Percentiles rank a stretch among this genome's conserved stretches.
Evolutionary conservation across 1,284 basidiomycete species (phyloP).

Genomic region (Ganoderma meredithae): DNA sequence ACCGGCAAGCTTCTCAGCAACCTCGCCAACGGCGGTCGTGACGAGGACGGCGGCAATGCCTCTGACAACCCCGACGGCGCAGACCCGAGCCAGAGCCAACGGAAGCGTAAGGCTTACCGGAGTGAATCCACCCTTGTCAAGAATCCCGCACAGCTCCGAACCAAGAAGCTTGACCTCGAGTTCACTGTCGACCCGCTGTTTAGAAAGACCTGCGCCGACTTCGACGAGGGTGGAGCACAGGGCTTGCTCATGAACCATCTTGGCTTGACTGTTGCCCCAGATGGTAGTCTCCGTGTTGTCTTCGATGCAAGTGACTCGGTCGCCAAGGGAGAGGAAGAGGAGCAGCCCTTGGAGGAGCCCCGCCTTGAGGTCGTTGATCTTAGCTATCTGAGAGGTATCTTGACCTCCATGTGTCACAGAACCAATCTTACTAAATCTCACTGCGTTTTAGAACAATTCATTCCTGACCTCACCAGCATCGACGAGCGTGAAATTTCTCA

Average conservation of each 20-base stretch:
- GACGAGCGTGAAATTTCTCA: conserved; percentile 80
- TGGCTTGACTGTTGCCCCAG: conserved; percentile 76
- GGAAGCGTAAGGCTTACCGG: conserved; percentile 71
- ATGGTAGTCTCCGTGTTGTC: conserved; percentile 88
- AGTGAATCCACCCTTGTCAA: conserved; percentile 88
- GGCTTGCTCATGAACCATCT: conserved; percentile 95
- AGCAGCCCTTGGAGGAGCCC: conserved; percentile 65
- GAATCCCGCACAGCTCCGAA: conserved; percentile 80
- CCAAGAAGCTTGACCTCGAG: conserved; percentile 94
- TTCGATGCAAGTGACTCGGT: conserved; percentile 96
- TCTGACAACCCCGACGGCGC: conserved; percentile 70
- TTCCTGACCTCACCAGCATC: conserved; percentile 71
- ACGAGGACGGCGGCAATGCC: conserved; percentile 60
- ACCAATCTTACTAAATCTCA: conserved; percentile 16
- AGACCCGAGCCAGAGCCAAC: conserved; percentile 56
- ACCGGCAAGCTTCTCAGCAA: conserved; percentile 96
- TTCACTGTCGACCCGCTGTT: conserved; percentile 97
- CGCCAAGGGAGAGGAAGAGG: conserved; percentile 80
- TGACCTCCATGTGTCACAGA: not conserved
- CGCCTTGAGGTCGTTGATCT: conserved; percentile 78
- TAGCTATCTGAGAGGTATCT: conserved; percentile 71
- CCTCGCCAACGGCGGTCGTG: conserved; percentile 77
- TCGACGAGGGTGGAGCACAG: conserved; percentile 97
- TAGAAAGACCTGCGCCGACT: conserved; percentile 97
- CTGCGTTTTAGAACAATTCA: conserved; percentile 58